Conservation (phyloP, 768 basidiomycete species). For the Leccinum arenicola region DNA sequence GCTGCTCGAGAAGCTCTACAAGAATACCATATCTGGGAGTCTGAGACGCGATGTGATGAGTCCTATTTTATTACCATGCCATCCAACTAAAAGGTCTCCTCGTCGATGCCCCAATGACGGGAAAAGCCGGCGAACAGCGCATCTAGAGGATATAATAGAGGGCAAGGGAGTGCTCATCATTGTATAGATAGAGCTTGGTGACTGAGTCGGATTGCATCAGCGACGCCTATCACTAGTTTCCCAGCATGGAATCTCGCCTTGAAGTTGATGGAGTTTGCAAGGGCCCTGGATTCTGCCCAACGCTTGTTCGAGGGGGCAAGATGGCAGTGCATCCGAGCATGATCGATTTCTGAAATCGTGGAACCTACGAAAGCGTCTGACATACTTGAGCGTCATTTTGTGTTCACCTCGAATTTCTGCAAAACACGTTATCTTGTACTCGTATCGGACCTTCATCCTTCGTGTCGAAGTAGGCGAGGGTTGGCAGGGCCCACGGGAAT, state of each 20-base stretch:
- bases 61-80: slow-evolving; percentile 85
- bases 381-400: slow-evolving; percentile 88
- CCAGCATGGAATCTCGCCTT: slow-evolving; percentile 50
- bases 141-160: slow-evolving; percentile 78
- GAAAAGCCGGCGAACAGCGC: slow-evolving; percentile 84
- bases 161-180: slow-evolving; percentile 78
- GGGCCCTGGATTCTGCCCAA: slow-evolving; percentile 97
- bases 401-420: slow-evolving; percentile 92
- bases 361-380: slow-evolving; percentile 11
- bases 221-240: background rate
- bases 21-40: slow-evolving; percentile 72
- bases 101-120: slow-evolving; percentile 89
- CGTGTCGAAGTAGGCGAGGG: slow-evolving; percentile 65
- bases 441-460: slow-evolving; percentile 95
- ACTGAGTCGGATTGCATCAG: slow-evolving; percentile 45
- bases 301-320: slow-evolving; percentile 91
- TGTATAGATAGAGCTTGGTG: slow-evolving; percentile 88
- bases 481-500: slow-evolving; percentile 38
- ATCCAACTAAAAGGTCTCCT: slow-evolving; percentile 98
- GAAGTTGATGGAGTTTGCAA: slow-evolving; percentile 89
- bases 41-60: background rate
- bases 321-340: slow-evolving; percentile 90
- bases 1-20: slow-evolving; percentile 33
- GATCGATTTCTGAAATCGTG: slow-evolving; percentile 32
- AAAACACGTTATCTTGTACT: slow-evolving; percentile 96